These are phyloP conservation scores for Primulina eburnea DNA, from an alignment of 257 asterid genomes.

Conservation along the genomic window DNA sequence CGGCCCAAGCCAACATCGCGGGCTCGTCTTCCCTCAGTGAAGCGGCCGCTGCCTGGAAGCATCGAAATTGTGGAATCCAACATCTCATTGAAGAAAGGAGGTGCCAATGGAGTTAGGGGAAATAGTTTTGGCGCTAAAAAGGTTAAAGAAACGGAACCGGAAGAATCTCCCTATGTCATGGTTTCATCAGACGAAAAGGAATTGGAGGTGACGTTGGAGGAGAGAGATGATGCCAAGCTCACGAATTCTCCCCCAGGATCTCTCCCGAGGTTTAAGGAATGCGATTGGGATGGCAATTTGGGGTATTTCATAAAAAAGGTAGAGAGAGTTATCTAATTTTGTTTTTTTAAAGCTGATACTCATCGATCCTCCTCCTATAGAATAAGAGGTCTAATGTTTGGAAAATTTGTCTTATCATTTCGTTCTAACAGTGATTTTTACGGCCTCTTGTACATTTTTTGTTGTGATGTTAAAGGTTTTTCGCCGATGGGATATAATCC, in stretches of 20 bases:
- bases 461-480: slow-evolving; percentile 11
- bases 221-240: slow-evolving; percentile 22
- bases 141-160: slow-evolving; percentile 35
- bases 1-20: slow-evolving; percentile 62
- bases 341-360: slow-evolving; percentile 11
- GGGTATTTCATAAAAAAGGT: slow-evolving; percentile 69
- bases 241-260: slow-evolving; percentile 25
- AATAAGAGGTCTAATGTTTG: neutral
- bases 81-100: slow-evolving; percentile 28
- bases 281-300: slow-evolving; percentile 48
- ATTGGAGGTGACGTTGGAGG: slow-evolving; percentile 28
- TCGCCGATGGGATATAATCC: neutral
- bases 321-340: slow-evolving; percentile 13
- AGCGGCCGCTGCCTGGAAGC: slow-evolving; percentile 48
- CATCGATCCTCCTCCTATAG: neutral
- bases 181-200: slow-evolving; percentile 30
- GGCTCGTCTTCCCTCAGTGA: slow-evolving; percentile 66
- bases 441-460: neutral
- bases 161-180: slow-evolving; percentile 48
- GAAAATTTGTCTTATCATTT: slow-evolving; percentile 4
- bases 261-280: slow-evolving; percentile 33
- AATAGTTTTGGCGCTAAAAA: slow-evolving; percentile 46
- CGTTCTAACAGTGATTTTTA: slow-evolving; percentile 11
- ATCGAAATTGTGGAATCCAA: slow-evolving; percentile 31
- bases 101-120: slow-evolving; percentile 28